Base-by-base conservation (phyloP, 306 rosid genomes). In the Casuarina cunninghamiana region DNA sequence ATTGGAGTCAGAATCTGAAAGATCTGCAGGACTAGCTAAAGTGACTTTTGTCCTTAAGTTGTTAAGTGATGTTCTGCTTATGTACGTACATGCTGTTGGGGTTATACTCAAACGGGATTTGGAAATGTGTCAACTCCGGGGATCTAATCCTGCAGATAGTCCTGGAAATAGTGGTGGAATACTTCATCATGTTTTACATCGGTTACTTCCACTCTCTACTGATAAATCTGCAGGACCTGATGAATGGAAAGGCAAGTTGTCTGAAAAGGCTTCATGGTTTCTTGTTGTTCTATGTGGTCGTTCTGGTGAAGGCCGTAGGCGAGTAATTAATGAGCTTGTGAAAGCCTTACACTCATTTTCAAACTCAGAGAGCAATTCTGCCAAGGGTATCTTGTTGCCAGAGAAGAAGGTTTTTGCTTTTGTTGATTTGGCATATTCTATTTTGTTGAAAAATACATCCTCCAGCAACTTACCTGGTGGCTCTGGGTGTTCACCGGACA, bases 211-310 rank as follows among this genome's bases (percentile, higher is more conserved):
- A 4, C 89, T 86, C 53, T 89, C 97, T 63, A 84, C 84, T 71
- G 94, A 93, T 83, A 91, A 92, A 83, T 91, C 94, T 86, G 97
- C 96, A 54, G 99, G 99, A 73, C 93, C 98, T 72, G 96, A 90
- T 86, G 98, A 91, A 69, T 96, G 99, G 99, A 96, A 98, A 89
- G 90, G 86, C 70, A 93, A 96, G 83, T 77, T 96, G 84, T 91
- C 96, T 74, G 98, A 93, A 83, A 96, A 91, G 79, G 98, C 99
- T 77, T 93, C 98, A 73, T 91, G 92, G 89, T 93, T 93, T 58
- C 79, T 96, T 77, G 97, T 96, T 51, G 98, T 93, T 79, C 88
- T 93, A 78, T 91, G 94, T 78, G 97, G 98, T 66, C 96, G 99
- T 45, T 96, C 99, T 82, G 81, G 93, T 84, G 99, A 96, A 82